Evolutionary conservation across 768 basidiomycete genomes (phyloP).

Genomic region (Hygrophorus pudorinus): DNA sequence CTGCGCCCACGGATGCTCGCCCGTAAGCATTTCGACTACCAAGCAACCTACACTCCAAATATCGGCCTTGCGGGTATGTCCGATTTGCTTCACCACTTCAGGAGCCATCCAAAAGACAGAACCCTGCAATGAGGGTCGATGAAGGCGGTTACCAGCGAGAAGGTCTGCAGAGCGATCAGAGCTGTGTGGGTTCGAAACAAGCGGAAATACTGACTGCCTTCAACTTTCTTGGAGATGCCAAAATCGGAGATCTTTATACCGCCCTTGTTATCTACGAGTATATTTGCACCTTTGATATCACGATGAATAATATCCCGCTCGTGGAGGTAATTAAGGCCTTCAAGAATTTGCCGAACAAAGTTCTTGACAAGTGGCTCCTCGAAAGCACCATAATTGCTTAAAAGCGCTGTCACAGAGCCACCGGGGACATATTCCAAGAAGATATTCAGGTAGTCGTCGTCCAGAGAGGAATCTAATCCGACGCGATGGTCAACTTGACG

Average conservation of each 20-base stretch:
- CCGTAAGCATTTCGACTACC: slow-evolving; percentile 94
- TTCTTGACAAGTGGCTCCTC: slow-evolving; percentile 88
- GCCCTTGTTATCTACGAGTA: slow-evolving; percentile 95
- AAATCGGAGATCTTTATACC: slow-evolving; percentile 97
- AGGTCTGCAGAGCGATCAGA: slow-evolving; percentile 22
- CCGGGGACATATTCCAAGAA: slow-evolving; percentile 97
- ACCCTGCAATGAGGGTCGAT: slow-evolving; percentile 91
- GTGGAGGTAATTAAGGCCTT: slow-evolving; percentile 84
- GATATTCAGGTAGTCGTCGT: slow-evolving; percentile 86
- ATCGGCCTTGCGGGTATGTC: slow-evolving; percentile 86
- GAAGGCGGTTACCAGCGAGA: slow-evolving; percentile 54
- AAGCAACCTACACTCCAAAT: slow-evolving; percentile 96
- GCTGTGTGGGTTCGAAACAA: background rate
- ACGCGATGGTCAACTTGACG: slow-evolving; percentile 1
- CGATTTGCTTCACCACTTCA: slow-evolving; percentile 93
- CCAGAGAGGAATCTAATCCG: slow-evolving; percentile 78
- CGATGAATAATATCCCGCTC: slow-evolving; percentile 93
- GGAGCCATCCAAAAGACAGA: slow-evolving; percentile 99
- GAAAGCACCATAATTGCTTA: slow-evolving; percentile 89
- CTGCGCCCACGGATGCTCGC: slow-evolving; percentile 92
- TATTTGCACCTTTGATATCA: slow-evolving; percentile 98
- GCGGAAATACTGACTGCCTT: slow-evolving; percentile 64
- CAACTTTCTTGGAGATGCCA: slow-evolving; percentile 95
- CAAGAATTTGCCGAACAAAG: slow-evolving; percentile 86
- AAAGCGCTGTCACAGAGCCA: slow-evolving; percentile 82